These are phyloP conservation scores for Irpex sp. DNA, from an alignment of 1,284 basidiomycete genomes.

Conservation along the genomic window DNA sequence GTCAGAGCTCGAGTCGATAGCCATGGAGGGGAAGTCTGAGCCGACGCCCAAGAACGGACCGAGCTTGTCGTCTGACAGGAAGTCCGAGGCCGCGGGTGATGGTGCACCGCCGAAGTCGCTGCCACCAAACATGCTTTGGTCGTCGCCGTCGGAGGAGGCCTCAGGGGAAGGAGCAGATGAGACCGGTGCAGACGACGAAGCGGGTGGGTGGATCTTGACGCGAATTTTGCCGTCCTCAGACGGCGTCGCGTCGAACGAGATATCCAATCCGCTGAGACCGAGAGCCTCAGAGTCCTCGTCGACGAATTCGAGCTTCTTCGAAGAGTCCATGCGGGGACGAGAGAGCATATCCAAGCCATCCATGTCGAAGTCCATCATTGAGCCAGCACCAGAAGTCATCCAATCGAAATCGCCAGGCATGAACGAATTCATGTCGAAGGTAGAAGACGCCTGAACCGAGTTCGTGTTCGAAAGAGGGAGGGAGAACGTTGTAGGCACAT, in stretches of 20 bases:
- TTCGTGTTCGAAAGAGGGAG: slow-evolving; percentile 38
- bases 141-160: slow-evolving; percentile 28
- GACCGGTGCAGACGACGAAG: slow-evolving; percentile 10
- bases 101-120: slow-evolving; percentile 22
- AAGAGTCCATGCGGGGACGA: slow-evolving; percentile 24
- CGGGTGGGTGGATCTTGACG: slow-evolving; percentile 62
- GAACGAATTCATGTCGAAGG: slow-evolving; percentile 45
- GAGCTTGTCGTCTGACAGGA: slow-evolving; percentile 20
- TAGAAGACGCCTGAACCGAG: slow-evolving; percentile 37
- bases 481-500: slow-evolving; percentile 47
- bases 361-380: slow-evolving; percentile 52
- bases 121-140: slow-evolving; percentile 27
- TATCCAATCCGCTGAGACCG: slow-evolving; percentile 57
- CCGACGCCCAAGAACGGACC: slow-evolving; percentile 60
- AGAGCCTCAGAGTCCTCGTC: slow-evolving; percentile 46
- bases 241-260: slow-evolving; percentile 65
- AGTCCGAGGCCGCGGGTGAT: slow-evolving; percentile 11
- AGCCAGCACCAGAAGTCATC: slow-evolving; percentile 34
- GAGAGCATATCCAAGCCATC: slow-evolving; percentile 35
- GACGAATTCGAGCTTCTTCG: slow-evolving; percentile 51
- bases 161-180: slow-evolving; percentile 34
- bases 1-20: slow-evolving; percentile 33
- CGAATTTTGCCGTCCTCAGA: slow-evolving; percentile 68
- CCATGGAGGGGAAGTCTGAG: slow-evolving; percentile 25
- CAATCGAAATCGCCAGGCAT: slow-evolving; percentile 51